Evolutionary conservation across 768 basidiomycete species (phyloP).

Genomic region (Leucosporidium scottii): DNA sequence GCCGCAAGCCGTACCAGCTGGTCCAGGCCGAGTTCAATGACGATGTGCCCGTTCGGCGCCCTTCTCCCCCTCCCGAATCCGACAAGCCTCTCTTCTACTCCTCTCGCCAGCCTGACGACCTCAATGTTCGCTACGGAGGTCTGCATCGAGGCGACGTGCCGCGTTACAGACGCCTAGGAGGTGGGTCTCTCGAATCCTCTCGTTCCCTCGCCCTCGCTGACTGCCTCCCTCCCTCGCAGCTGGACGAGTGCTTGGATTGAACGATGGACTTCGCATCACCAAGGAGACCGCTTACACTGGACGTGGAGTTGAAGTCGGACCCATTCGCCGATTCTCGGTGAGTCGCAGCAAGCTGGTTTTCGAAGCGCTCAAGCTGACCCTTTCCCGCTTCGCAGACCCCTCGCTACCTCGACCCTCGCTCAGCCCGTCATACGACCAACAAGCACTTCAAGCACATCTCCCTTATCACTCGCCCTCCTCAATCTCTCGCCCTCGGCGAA

Average conservation of each 20-base stretch:
- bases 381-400: constrained; percentile 8
- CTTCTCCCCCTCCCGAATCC: neutral
- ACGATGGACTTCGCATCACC: constrained; percentile 30
- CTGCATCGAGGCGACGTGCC: constrained; percentile 31
- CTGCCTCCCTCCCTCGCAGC: neutral
- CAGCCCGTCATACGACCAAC: constrained; percentile 15
- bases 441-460: constrained; percentile 23
- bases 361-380: neutral
- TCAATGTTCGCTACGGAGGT: constrained; percentile 26
- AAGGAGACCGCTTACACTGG: constrained; percentile 20
- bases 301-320: constrained; percentile 21
- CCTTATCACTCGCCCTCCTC: constrained; percentile 17
- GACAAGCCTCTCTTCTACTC: constrained; percentile 19
- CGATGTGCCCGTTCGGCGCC: no score
- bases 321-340: neutral
- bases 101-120: constrained; percentile 21
- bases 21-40: neutral
- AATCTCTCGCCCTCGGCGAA: constrained; percentile 10
- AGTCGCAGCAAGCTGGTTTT: no score
- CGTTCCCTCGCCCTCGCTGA: neutral
- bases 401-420: constrained; percentile 29
- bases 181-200: neutral
- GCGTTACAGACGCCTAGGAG: constrained; percentile 6
- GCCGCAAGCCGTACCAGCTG: constrained; percentile 7
- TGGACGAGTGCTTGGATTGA: constrained; percentile 27